Evolutionary conservation across 2,329 filamentous ascomycete genomes (phyloP).

Genomic region (Hawksworthiomyces lignivorus): DNA sequence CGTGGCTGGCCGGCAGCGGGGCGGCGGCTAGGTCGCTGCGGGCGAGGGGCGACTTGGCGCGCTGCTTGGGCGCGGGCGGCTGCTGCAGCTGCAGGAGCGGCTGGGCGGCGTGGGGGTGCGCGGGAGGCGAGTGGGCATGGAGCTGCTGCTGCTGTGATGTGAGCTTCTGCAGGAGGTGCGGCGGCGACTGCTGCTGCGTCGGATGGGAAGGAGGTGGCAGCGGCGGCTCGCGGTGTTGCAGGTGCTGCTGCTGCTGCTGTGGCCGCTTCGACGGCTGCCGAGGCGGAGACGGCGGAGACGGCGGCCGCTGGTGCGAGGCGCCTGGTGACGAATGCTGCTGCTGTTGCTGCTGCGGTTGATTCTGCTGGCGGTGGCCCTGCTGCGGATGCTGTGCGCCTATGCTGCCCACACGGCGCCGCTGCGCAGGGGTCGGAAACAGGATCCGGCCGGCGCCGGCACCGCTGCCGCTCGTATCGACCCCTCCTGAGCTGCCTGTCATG

Average conservation of each 20-base stretch:
- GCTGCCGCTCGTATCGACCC: constrained; percentile 33
- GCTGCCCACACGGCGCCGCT: constrained; percentile 38
- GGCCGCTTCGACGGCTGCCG: background rate
- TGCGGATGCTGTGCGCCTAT: background rate
- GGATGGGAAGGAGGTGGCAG: background rate
- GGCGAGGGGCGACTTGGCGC: constrained; percentile 54
- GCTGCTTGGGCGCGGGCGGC: constrained; percentile 15
- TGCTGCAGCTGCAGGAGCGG: constrained; percentile 34
- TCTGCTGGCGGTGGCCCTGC: background rate
- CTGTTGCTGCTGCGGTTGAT: background rate
- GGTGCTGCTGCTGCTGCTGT: constrained; percentile 2
- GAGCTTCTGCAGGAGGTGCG: constrained; percentile 13
- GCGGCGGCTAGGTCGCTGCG: constrained; percentile 37
- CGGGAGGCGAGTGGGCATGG: constrained; percentile 16
- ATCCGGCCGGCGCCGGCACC: no score
- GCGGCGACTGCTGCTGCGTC: constrained; percentile 10
- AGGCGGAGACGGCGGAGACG: background rate
- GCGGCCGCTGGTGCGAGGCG: background rate
- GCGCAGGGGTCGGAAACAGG: constrained; percentile 42
- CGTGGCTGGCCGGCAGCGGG: no score
- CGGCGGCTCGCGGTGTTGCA: constrained; percentile 18
- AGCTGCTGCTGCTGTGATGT: constrained; percentile 12
- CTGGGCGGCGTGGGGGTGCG: no score
- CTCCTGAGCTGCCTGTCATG: background rate
- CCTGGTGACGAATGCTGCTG: constrained; percentile 2